Conservation (phyloP, 768 basidiomycete species). For the Mycena galericulata region DNA sequence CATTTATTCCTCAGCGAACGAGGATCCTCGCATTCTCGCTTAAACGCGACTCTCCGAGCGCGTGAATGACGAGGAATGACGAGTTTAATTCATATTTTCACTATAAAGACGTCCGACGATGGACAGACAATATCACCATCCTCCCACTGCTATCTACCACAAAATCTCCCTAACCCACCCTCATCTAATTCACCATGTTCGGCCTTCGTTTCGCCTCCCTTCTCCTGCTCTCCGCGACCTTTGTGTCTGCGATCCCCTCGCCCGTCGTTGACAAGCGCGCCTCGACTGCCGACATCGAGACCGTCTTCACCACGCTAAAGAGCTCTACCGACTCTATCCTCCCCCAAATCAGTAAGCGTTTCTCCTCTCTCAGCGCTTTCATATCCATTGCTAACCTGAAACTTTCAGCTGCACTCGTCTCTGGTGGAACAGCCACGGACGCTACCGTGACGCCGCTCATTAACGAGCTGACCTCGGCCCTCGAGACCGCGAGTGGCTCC, state of each 20-base stretch:
- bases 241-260: slow-evolving; percentile 28
- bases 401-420: slow-evolving; percentile 17
- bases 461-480: slow-evolving; percentile 34
- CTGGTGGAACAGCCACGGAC: slow-evolving; percentile 34
- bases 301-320: slow-evolving; percentile 38
- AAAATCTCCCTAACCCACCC: too few species aligned
- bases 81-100: too few species aligned
- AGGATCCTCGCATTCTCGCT: too few species aligned
- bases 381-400: not conserved
- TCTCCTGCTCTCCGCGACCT: slow-evolving; percentile 23
- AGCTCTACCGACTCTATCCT: slow-evolving; percentile 35
- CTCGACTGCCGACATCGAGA: slow-evolving; percentile 36
- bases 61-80: too few species aligned
- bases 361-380: too few species aligned
- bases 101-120: too few species aligned
- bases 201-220: slow-evolving; percentile 26
- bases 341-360: slow-evolving; percentile 37
- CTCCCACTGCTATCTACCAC: too few species aligned
- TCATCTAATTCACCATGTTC: slow-evolving; percentile 35
- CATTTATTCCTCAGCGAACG: too few species aligned
- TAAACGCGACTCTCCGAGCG: too few species aligned
- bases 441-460: slow-evolving; percentile 39
- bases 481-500: slow-evolving; percentile 38
- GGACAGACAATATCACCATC: too few species aligned
- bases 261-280: slow-evolving; percentile 21